Evolutionary conservation across 352 stramenopile species (phyloP).

Genomic region (Pythium monospermum): DNA sequence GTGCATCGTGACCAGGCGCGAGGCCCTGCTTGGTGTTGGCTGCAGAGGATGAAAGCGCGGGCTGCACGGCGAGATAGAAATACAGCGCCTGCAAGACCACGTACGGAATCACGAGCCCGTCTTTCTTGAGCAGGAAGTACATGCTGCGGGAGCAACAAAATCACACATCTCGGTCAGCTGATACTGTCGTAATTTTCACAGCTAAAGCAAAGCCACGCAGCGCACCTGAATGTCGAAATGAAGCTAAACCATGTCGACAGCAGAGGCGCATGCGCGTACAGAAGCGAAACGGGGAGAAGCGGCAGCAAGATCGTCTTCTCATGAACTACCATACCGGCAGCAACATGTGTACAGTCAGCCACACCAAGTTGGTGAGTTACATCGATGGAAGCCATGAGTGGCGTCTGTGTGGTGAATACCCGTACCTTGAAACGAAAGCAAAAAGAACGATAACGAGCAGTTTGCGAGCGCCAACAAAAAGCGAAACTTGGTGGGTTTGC

Average conservation of each 20-base stretch:
- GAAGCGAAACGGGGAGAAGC: slow-evolving; percentile 88
- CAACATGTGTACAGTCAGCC: neutral
- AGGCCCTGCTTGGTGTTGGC: slow-evolving; percentile 6
- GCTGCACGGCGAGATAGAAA: slow-evolving; percentile 34
- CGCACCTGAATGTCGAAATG: slow-evolving; percentile 80
- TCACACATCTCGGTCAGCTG: neutral
- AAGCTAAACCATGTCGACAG: slow-evolving; percentile 74
- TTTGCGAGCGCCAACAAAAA: slow-evolving; percentile 83
- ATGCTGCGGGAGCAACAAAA: slow-evolving; percentile 37
- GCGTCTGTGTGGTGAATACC: neutral
- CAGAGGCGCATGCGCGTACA: slow-evolving; percentile 59
- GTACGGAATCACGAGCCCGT: slow-evolving; percentile 70
- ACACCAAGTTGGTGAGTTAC: too few species aligned
- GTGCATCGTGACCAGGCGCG: slow-evolving; percentile 33
- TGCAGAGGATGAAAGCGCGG: slow-evolving; percentile 5
- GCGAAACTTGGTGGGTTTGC: slow-evolving; percentile 55
- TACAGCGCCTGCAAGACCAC: slow-evolving; percentile 53
- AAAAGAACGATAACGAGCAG: slow-evolving; percentile 92
- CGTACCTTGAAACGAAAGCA: slow-evolving; percentile 95
- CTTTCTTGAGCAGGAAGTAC: slow-evolving; percentile 83
- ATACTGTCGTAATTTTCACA: neutral
- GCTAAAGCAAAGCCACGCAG: neutral
- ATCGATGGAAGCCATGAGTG: neutral
- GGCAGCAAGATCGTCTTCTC: slow-evolving; percentile 95
- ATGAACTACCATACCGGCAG: slow-evolving; percentile 84